Base-by-base conservation (phyloP, 768 basidiomycete genomes). In the Naematelia encephala region DNA sequence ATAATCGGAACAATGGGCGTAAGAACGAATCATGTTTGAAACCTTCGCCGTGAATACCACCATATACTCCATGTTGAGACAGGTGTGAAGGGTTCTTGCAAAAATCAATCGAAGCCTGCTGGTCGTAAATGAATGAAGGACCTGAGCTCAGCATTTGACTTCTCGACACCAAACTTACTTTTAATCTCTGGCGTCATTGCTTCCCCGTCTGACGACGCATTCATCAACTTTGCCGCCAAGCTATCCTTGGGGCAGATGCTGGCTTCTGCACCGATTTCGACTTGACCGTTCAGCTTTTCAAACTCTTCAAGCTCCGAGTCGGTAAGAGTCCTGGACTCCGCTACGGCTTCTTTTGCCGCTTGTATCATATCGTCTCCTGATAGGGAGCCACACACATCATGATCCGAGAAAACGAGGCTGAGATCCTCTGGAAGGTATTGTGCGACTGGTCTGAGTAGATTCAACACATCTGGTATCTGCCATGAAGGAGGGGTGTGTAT, bases 1-100 rank as follows among this genome's bases (percentile, higher is more conserved):
- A 76, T 19, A 72, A 54, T 54, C 73, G 73, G 62, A 74, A 74
- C 54, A 76, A 64, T 3, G 75, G 75, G 19, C 75, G 70, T 12
- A 74, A 26, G 72, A 69, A 3, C 73, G 67, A 14, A 66, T 54
- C 48, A 67, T 64, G 34, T 73, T 66, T 55, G 62, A 73, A 5
- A 70, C 71, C 44, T 71, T 64, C 25, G 70, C n/a, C n/a, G n/a
- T n/a, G n/a, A n/a, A n/a, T n/a, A n/a, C n/a, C n/a, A n/a, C n/a
- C n/a, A n/a, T n/a, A n/a, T n/a, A n/a, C 60, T 28, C 75, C 75
- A 63, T 76, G 75, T 1, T 59, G 57, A 13, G 59, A 34, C 34
- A 68, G 59, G 12, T 68, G 48, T 19, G 51, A 51, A 4, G 75
- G 73, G 53, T 71, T 70, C 51, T 63, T 45, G 50, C 75, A 76